phyloP scores from a whole-genome alignment of 108 stramenopile species.

The Cyclostephanos tholiformis region DNA sequence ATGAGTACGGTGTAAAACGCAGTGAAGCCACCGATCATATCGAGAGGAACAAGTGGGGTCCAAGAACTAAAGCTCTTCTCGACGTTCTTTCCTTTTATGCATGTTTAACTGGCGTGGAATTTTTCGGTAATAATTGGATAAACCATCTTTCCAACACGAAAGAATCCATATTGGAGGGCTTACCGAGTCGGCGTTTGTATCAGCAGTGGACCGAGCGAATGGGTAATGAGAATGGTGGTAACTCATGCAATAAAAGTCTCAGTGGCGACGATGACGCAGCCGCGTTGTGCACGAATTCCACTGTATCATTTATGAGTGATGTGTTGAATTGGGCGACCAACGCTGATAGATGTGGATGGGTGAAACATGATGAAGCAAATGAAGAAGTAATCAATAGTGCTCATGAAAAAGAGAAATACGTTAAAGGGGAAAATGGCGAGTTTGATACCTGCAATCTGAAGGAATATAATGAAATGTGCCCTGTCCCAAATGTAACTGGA shows the following conservation, averaged over 20 bases:
- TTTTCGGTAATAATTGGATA: background rate
- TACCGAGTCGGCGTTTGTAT: slow-evolving; percentile 9
- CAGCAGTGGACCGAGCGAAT: slow-evolving; percentile 3
- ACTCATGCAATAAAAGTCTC: background rate
- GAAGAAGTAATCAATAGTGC: background rate
- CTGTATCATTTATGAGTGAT: background rate
- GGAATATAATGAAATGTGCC: background rate
- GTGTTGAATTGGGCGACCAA: slow-evolving; percentile 4
- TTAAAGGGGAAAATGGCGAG: background rate
- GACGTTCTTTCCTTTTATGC: slow-evolving; percentile 1
- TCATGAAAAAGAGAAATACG: background rate
- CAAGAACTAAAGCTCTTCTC: background rate
- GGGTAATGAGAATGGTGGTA: background rate
- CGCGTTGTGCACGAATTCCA: background rate
- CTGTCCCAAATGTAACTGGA: background rate
- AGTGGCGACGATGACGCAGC: background rate
- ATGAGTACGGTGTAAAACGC: background rate
- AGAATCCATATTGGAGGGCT: slow-evolving; percentile 10
- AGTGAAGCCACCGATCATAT: background rate
- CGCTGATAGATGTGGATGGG: slow-evolving; percentile 7
- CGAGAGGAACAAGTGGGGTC: slow-evolving; percentile 8
- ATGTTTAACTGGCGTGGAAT: background rate
- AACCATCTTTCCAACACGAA: background rate
- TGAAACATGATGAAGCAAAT: background rate
- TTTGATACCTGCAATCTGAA: background rate